A percentile compares a stretch with the other conserved stretches of the same genome.
phyloP scores from a whole-genome alignment of 345 rosid species.

The Clausena lansium region DNA sequence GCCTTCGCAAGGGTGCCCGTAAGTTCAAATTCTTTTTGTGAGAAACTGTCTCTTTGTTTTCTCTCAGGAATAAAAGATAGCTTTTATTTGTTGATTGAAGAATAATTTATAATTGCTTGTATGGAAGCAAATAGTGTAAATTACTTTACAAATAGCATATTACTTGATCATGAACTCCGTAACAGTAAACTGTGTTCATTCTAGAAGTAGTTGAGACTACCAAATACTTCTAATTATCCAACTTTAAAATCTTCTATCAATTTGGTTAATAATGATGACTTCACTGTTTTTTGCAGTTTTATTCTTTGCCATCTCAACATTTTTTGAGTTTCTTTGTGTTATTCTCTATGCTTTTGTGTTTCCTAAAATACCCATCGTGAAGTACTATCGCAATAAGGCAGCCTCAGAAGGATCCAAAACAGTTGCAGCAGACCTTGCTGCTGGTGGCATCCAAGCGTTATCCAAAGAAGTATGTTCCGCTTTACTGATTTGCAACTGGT shows the following conservation, averaged over 20 bases:
- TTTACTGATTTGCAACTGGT: neutral
- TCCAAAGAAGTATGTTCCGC: slow-evolving; percentile 20
- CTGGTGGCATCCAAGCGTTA: slow-evolving; percentile 57
- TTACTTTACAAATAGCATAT: too few species aligned
- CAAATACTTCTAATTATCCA: neutral
- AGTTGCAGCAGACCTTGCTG: slow-evolving; percentile 72
- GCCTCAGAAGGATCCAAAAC: slow-evolving; percentile 87
- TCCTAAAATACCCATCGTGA: slow-evolving; percentile 75
- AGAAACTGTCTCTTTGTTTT: neutral
- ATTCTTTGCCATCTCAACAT: slow-evolving; percentile 55
- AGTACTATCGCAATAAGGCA: slow-evolving; percentile 77
- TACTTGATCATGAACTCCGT: neutral
- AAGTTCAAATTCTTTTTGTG: slow-evolving; percentile 19
- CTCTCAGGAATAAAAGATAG: neutral
- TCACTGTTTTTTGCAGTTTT: slow-evolving; percentile 34
- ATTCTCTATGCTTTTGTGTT: slow-evolving; percentile 60
- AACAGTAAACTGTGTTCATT: neutral
- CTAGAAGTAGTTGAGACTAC: neutral
- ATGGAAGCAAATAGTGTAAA: too few species aligned
- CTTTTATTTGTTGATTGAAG: neutral
- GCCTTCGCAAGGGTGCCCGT: slow-evolving; percentile 88
- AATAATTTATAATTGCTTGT: too few species aligned
- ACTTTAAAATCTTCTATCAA: neutral
- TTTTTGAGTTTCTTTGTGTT: slow-evolving; percentile 63
- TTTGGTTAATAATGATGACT: neutral